A percentile compares a stretch with the other conserved stretches of the same genome.
phyloP scores from a whole-genome alignment of 805 yeast genomes.

The Tetrapisispora phaffii region DNA sequence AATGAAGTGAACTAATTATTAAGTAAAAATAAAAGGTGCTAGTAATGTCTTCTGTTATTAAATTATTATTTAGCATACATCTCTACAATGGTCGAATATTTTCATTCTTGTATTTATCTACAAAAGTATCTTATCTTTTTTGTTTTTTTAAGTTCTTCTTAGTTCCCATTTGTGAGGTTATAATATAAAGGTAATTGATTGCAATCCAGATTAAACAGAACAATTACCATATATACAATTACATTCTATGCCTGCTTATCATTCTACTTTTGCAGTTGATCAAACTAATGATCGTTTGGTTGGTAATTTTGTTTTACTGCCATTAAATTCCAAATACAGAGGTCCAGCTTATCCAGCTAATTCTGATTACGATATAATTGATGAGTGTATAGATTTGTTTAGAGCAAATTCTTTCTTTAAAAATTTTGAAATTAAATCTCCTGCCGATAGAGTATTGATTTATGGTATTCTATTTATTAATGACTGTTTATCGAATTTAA shows the following conservation, averaged over 20 bases:
- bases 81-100: too few relatives aligned
- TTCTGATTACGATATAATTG: slow-evolving; percentile 78
- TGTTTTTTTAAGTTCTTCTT: too few relatives aligned
- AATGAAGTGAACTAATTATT: too few relatives aligned
- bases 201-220: too few relatives aligned
- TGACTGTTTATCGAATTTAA: slow-evolving; percentile 66
- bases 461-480: slow-evolving; percentile 88
- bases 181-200: too few relatives aligned
- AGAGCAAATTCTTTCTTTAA: slow-evolving; percentile 94
- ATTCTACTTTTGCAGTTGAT: slow-evolving; percentile 66
- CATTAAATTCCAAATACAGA: slow-evolving; percentile 71
- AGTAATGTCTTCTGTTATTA: too few relatives aligned
- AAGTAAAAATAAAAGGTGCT: too few relatives aligned
- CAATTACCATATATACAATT: neutral
- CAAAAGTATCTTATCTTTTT: too few relatives aligned
- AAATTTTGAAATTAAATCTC: slow-evolving; percentile 93
- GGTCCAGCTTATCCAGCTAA: slow-evolving; percentile 85
- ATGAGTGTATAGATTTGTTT: slow-evolving; percentile 83
- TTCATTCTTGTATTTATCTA: too few relatives aligned
- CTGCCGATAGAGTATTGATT: slow-evolving; percentile 84
- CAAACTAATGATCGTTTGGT: slow-evolving; percentile 51
- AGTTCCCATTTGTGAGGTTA: too few relatives aligned
- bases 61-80: too few relatives aligned
- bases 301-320: slow-evolving; percentile 76
- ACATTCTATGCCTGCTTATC: slow-evolving; percentile 42